Conservation (phyloP, 2,329 filamentous ascomycete species). For the Raffaelea deltoideospora region DNA sequence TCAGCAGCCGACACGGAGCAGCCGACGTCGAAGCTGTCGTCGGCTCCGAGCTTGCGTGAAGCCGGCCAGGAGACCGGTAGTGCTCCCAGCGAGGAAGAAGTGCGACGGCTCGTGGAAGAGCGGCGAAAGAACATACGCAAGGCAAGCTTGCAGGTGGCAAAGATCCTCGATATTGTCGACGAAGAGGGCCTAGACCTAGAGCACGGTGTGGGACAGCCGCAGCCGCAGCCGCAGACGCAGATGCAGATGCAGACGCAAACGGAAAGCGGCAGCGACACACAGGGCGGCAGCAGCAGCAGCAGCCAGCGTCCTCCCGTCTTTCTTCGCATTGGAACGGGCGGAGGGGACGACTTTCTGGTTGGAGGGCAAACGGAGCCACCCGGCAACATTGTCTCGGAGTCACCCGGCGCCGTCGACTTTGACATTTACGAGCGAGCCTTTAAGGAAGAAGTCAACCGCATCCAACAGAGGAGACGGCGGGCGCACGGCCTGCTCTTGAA, state of each 20-base stretch:
- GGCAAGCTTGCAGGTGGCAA: conserved; percentile 11
- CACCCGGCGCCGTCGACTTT: conserved; percentile 68
- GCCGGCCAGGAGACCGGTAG: neutral
- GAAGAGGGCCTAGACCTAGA: too few relatives aligned
- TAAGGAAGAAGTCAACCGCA: conserved; percentile 63
- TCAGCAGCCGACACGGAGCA: neutral
- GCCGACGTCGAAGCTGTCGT: neutral
- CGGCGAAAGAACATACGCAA: conserved; percentile 26
- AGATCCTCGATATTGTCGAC: conserved; percentile 1
- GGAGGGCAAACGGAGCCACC: conserved; percentile 24
- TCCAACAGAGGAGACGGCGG: conserved; percentile 31
- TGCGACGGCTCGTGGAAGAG: conserved; percentile 31
- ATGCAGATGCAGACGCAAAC: conserved; percentile 43
- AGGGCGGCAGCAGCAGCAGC: conserved; percentile 15
- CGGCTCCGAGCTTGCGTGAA: too few relatives aligned
- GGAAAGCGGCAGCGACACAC: neutral
- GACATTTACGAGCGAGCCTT: conserved; percentile 85
- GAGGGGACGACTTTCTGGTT: conserved; percentile 28
- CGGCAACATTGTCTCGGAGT: conserved; percentile 53
- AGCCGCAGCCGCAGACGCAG: conserved; percentile 6
- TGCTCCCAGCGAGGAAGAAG: conserved; percentile 21
- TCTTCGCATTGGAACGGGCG: conserved; percentile 62
- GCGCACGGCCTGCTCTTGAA: too few relatives aligned
- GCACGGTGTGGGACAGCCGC: too few relatives aligned
- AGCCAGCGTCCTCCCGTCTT: conserved; percentile 48